phyloP scores from a whole-genome alignment of 1,284 basidiomycete species.

The Rhodotorula sp. region DNA sequence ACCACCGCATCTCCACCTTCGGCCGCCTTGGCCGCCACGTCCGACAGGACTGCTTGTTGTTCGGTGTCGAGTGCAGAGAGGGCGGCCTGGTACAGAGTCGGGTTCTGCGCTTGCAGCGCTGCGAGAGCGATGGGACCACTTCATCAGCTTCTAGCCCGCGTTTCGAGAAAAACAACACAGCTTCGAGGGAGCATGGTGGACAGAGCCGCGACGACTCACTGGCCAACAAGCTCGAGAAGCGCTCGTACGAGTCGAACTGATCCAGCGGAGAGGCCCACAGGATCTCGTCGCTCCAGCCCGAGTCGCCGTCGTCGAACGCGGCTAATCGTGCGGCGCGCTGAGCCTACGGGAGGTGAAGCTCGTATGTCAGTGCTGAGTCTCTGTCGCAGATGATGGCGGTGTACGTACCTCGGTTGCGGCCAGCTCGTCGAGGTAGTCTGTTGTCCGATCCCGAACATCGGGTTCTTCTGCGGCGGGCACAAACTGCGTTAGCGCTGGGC shows the following conservation, averaged over 20 bases:
- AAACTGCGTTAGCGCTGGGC: no score
- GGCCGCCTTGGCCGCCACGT: constrained; percentile 27
- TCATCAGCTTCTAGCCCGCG: neutral
- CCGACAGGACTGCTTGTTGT: constrained; percentile 20
- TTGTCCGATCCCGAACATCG: constrained; percentile 30
- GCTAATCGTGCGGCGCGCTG: constrained; percentile 15
- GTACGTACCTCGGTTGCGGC: constrained; percentile 22
- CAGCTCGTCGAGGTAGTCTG: constrained; percentile 41
- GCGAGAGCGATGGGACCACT: neutral
- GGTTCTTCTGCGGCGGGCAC: constrained; percentile 19
- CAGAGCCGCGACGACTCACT: constrained; percentile 6
- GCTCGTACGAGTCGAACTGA: constrained; percentile 44
- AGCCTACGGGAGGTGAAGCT: neutral
- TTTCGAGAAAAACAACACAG: neutral
- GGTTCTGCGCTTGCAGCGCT: constrained; percentile 25
- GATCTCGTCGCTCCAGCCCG: constrained; percentile 45
- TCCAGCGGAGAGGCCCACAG: constrained; percentile 47
- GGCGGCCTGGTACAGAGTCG: constrained; percentile 24
- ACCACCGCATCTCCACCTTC: constrained; percentile 28
- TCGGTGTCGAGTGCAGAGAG: constrained; percentile 11
- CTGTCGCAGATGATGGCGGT: no score
- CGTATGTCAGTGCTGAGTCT: neutral
- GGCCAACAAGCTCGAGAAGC: constrained; percentile 41
- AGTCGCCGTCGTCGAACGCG: constrained; percentile 35
- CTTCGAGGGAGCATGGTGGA: no score